Evolutionary conservation across 2,329 filamentous ascomycete species (phyloP).

Genomic region (Ophiosphaerella korrae): DNA sequence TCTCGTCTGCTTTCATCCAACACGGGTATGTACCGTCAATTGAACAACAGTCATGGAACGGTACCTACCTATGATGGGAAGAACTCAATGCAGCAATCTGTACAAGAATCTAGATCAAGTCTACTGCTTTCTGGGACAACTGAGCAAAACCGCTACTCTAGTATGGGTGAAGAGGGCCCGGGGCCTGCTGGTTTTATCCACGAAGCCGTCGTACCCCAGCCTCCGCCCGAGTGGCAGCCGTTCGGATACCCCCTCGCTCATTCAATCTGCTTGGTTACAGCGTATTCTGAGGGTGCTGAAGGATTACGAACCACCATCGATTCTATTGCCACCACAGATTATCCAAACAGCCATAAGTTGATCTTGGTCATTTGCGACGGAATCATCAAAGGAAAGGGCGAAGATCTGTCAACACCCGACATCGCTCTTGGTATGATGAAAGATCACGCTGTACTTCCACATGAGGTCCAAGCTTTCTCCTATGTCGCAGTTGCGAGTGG

Average conservation of each 20-base stretch:
- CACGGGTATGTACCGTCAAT: slow-evolving; percentile 68
- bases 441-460: slow-evolving; percentile 77
- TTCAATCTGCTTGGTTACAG: slow-evolving; percentile 90
- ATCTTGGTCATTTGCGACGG: slow-evolving; percentile 97
- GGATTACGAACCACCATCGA: slow-evolving; percentile 93
- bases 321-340: slow-evolving; percentile 96
- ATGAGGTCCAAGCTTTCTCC: slow-evolving; percentile 87
- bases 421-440: slow-evolving; percentile 93
- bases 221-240: slow-evolving; percentile 94
- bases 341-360: slow-evolving; percentile 98
- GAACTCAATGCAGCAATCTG: slow-evolving; percentile 37
- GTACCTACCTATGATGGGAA: slow-evolving; percentile 53
- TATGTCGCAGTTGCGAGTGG: slow-evolving; percentile 97
- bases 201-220: slow-evolving; percentile 92
- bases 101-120: slow-evolving; percentile 49
- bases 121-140: slow-evolving; percentile 49
- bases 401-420: slow-evolving; percentile 84
- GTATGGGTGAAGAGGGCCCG: slow-evolving; percentile 68
- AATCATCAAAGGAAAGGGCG: slow-evolving; percentile 94
- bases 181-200: slow-evolving; percentile 96
- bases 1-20: slow-evolving; percentile 73
- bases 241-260: slow-evolving; percentile 95
- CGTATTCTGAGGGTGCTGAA: slow-evolving; percentile 93
- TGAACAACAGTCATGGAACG: slow-evolving; percentile 63
- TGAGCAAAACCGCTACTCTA: slow-evolving; percentile 58